Conservation (phyloP, 495 filamentous ascomycete genomes). For the Aspergillus saccharolyticus region DNA sequence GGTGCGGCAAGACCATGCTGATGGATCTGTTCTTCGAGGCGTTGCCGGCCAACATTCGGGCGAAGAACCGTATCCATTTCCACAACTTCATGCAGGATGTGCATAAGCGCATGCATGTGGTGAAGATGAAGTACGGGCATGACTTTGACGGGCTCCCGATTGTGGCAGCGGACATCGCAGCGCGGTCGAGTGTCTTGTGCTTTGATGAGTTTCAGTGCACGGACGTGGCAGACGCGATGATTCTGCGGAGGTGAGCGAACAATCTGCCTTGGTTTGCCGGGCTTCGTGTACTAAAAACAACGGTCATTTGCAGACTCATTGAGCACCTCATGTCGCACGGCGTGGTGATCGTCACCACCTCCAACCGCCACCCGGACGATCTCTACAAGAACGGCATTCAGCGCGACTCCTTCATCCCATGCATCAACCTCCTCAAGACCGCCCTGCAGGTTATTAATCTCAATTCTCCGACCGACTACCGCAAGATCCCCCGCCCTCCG, state of each 20-base stretch:
- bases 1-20: slow-evolving; percentile 98
- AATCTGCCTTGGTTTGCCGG: not conserved
- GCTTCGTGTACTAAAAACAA: not conserved
- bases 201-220: slow-evolving; percentile 99
- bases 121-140: slow-evolving; percentile 83
- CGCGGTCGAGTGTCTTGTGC: slow-evolving; percentile 78
- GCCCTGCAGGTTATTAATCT: slow-evolving; percentile 86
- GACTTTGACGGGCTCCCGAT: slow-evolving; percentile 91
- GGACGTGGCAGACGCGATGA: slow-evolving; percentile 98
- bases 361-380: slow-evolving; percentile 93
- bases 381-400: slow-evolving; percentile 98
- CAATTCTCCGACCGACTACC: slow-evolving; percentile 92
- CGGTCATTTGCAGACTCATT: slow-evolving; percentile 54
- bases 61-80: slow-evolving; percentile 96
- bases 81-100: slow-evolving; percentile 99
- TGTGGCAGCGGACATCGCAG: slow-evolving; percentile 87
- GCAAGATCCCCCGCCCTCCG: slow-evolving; percentile 89
- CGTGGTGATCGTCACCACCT: slow-evolving; percentile 92
- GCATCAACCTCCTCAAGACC: slow-evolving; percentile 83
- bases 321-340: slow-evolving; percentile 91
- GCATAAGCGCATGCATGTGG: slow-evolving; percentile 82
- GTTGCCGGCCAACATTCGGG: slow-evolving; percentile 69
- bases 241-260: slow-evolving; percentile 61
- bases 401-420: slow-evolving; percentile 89
- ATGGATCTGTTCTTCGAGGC: slow-evolving; percentile 99